Conservation (phyloP, 129 eudicot genomes). For the Pulicaria dysenterica region DNA sequence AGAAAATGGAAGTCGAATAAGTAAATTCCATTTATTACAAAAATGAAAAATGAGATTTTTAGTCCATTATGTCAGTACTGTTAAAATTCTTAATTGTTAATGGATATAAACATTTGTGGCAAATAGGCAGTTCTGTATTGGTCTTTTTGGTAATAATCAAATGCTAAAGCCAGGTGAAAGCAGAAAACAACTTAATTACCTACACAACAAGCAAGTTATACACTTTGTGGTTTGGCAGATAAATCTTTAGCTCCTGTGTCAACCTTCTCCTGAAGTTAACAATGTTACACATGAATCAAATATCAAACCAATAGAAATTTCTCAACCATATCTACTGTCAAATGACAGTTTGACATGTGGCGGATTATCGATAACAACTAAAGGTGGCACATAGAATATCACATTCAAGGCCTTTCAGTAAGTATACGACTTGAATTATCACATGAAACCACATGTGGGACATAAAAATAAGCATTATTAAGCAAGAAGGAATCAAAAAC, state of each 20-base stretch:
- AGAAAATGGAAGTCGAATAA: conserved; percentile 9
- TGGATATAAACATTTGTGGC: conserved; percentile 11
- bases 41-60: background rate
- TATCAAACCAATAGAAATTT: too few relatives aligned
- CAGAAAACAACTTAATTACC: conserved; percentile 31
- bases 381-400: background rate
- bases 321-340: background rate
- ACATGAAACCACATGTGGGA: too few relatives aligned
- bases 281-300: conserved; percentile 18
- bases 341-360: background rate
- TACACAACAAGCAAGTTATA: conserved; percentile 42
- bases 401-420: background rate
- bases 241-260: conserved; percentile 42
- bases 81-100: background rate
- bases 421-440: too few relatives aligned
- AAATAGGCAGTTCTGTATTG: background rate
- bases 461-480: too few relatives aligned
- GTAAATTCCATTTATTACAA: background rate
- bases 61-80: too few relatives aligned
- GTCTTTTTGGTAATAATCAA: conserved; percentile 14
- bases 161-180: conserved; percentile 16
- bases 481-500: too few relatives aligned
- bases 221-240: conserved; percentile 38
- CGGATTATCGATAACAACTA: background rate
- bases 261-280: conserved; percentile 44